These are phyloP conservation scores for Ophiostoma triangulosporum DNA, from an alignment of 2,329 filamentous ascomycete species.

Conservation along the genomic window DNA sequence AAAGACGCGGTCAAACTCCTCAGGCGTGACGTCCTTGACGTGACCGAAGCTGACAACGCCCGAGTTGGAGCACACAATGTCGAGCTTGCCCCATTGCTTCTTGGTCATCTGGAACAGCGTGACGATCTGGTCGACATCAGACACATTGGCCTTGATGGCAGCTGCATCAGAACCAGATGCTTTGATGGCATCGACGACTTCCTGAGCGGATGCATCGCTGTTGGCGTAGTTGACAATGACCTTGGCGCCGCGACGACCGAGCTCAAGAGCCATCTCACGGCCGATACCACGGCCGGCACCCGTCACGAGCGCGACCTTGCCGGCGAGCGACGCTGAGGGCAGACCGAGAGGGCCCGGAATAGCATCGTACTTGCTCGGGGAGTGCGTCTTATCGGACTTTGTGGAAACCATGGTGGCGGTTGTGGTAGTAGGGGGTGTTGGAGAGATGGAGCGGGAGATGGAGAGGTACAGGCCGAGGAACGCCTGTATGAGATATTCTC, in stretches of 20 bases:
- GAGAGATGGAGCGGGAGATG: not conserved
- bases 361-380: slow-evolving; percentile 19
- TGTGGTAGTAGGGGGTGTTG: not conserved
- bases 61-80: slow-evolving; percentile 49
- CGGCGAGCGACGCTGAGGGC: slow-evolving; percentile 17
- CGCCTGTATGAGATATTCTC: slow-evolving; percentile 2
- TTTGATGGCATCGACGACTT: slow-evolving; percentile 15
- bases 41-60: slow-evolving; percentile 47
- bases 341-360: slow-evolving; percentile 22
- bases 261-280: slow-evolving; percentile 42
- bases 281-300: slow-evolving; percentile 41
- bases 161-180: slow-evolving; percentile 15
- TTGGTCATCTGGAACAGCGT: slow-evolving; percentile 35
- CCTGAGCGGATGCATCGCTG: slow-evolving; percentile 14
- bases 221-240: slow-evolving; percentile 24
- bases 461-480: slow-evolving; percentile 2
- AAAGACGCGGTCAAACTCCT: slow-evolving; percentile 50
- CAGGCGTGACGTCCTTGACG: slow-evolving; percentile 40
- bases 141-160: slow-evolving; percentile 22
- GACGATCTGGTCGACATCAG: slow-evolving; percentile 19
- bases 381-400: not conserved
- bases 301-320: slow-evolving; percentile 20
- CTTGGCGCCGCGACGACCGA: slow-evolving; percentile 19
- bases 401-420: slow-evolving; percentile 15
- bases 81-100: slow-evolving; percentile 42